phyloP scores from a whole-genome alignment of 768 basidiomycete genomes.

The Rhizopogon sp. region DNA sequence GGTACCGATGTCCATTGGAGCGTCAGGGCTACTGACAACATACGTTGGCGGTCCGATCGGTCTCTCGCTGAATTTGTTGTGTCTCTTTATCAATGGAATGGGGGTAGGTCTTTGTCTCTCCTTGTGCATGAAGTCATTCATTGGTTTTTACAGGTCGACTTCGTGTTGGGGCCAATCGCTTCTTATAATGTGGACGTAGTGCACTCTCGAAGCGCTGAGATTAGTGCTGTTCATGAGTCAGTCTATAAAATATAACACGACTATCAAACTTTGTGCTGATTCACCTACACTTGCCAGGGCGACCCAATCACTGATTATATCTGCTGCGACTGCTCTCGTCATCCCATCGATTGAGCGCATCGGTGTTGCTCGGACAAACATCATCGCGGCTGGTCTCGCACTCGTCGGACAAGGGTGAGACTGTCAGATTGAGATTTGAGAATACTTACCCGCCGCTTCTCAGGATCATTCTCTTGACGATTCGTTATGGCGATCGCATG shows the following conservation, averaged over 20 bases:
- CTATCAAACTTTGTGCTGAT: no score
- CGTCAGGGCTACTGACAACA: constrained; percentile 40
- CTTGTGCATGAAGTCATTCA: background rate
- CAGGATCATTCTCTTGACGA: no score
- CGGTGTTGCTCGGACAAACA: constrained; percentile 47
- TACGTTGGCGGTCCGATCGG: constrained; percentile 44
- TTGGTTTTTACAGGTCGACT: constrained; percentile 36
- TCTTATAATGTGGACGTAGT: constrained; percentile 54
- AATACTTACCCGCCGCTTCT: constrained; percentile 18
- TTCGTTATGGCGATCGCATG: no score
- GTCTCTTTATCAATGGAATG: constrained; percentile 27
- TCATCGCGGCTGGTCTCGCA: constrained; percentile 35
- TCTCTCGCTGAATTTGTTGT: constrained; percentile 41
- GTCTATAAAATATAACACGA: constrained; percentile 6
- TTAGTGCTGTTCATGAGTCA: constrained; percentile 48
- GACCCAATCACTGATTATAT: constrained; percentile 39
- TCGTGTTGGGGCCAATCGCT: constrained; percentile 44
- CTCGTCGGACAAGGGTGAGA: constrained; percentile 48
- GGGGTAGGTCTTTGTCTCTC: no score
- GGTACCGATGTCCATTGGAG: constrained; percentile 43
- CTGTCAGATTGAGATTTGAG: background rate
- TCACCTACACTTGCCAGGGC: constrained; percentile 30
- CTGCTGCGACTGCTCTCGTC: constrained; percentile 39
- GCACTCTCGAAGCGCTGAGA: constrained; percentile 55
- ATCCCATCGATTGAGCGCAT: constrained; percentile 23